Conservation (phyloP, 2,329 filamentous ascomycete species). For the Taxawa tesnikishii region DNA sequence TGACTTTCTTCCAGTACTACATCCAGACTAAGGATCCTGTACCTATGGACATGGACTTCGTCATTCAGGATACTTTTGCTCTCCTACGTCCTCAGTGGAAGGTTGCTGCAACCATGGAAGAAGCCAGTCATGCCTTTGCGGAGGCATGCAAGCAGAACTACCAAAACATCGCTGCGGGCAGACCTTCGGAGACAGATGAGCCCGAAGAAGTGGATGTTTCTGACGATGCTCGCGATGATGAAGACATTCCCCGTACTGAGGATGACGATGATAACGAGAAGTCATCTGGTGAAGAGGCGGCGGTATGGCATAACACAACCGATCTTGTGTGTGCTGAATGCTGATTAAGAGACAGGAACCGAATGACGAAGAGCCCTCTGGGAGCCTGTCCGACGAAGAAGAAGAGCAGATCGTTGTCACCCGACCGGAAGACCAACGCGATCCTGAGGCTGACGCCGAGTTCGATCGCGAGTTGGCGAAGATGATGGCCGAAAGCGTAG, state of each 20-base stretch:
- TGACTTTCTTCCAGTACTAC: constrained; percentile 97
- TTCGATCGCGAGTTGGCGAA: constrained; percentile 97
- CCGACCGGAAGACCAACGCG: constrained; percentile 75
- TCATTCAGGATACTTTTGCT: constrained; percentile 83
- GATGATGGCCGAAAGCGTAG: constrained; percentile 94
- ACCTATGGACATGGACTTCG: constrained; percentile 95
- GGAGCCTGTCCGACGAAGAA: constrained; percentile 48
- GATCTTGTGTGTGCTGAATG: constrained; percentile 8
- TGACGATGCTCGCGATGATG: constrained; percentile 63
- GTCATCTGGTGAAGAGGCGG: constrained; percentile 28
- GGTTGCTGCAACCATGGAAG: constrained; percentile 58
- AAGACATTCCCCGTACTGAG: constrained; percentile 36
- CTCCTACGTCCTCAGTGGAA: constrained; percentile 88
- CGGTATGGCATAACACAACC: too few species aligned
- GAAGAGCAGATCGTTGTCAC: constrained; percentile 90
- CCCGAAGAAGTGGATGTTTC: constrained; percentile 54
- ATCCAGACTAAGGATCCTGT: constrained; percentile 78
- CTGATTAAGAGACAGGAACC: constrained; percentile 27
- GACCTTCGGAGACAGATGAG: constrained; percentile 33
- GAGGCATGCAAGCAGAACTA: constrained; percentile 86
- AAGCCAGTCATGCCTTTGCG: constrained; percentile 72
- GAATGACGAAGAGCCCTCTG: constrained; percentile 30
- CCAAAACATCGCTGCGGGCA: constrained; percentile 41
- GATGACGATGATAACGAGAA: constrained; percentile 49
- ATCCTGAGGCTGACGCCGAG: constrained; percentile 89